Evolutionary conservation across 306 rosid genomes (phyloP).

Genomic region (Acacia melanoxylon): DNA sequence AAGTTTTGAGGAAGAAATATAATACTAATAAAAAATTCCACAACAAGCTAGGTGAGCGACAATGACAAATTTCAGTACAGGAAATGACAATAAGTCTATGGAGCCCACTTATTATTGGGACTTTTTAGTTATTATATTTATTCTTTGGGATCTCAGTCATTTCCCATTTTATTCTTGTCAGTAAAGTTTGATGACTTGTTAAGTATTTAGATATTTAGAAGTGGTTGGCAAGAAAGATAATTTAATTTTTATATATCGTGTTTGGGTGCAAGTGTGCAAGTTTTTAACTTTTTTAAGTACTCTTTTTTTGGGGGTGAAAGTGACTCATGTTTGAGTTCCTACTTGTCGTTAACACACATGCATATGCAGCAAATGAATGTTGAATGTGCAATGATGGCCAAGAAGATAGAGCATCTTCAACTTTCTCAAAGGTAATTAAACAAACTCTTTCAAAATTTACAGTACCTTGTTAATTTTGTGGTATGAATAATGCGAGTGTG

Average conservation of each 20-base stretch:
- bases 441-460: neutral
- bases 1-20: too few relatives aligned
- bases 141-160: too few relatives aligned
- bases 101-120: too few relatives aligned
- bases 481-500: neutral
- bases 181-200: neutral
- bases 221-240: neutral
- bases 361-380: constrained; percentile 51
- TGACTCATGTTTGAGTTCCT: neutral
- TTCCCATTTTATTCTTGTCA: too few relatives aligned
- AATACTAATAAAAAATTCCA: too few relatives aligned
- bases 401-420: constrained; percentile 56
- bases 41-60: too few relatives aligned
- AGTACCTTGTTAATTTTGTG: neutral
- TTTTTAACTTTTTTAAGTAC: too few relatives aligned
- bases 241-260: too few relatives aligned
- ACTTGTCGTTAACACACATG: neutral
- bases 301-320: neutral
- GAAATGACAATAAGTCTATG: too few relatives aligned
- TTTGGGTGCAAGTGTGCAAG: too few relatives aligned
- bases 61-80: too few relatives aligned
- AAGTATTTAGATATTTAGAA: neutral
- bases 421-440: constrained; percentile 45
- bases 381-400: constrained; percentile 44
- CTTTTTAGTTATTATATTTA: too few relatives aligned